A percentile compares a stretch with the other conserved stretches of the same genome.
phyloP scores from a whole-genome alignment of 768 basidiomycete species.

The Paxillus rubicundulus region DNA sequence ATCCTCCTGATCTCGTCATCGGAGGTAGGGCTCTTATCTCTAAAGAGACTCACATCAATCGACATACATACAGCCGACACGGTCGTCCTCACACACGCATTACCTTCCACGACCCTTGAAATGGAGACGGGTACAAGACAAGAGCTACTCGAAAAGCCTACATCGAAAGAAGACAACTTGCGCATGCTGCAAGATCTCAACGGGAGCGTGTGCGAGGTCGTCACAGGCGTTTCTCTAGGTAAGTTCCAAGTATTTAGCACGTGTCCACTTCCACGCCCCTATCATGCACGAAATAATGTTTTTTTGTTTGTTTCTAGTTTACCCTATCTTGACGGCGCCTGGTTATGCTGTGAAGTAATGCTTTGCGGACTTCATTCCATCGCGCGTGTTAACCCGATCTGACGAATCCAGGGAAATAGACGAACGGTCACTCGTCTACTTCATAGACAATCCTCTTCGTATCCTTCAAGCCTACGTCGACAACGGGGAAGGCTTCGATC shows the following conservation, averaged over 20 bases:
- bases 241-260: slow-evolving; percentile 18
- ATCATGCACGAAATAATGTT: background rate
- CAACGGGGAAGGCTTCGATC: slow-evolving; percentile 79
- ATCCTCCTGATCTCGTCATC: slow-evolving; percentile 79
- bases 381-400: background rate
- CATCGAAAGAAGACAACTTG: slow-evolving; percentile 72
- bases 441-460: slow-evolving; percentile 57
- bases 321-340: slow-evolving; percentile 70
- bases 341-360: slow-evolving; percentile 70
- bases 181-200: slow-evolving; percentile 88
- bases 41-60: background rate
- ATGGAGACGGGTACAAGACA: slow-evolving; percentile 48
- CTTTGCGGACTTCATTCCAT: background rate
- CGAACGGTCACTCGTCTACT: slow-evolving; percentile 77
- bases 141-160: slow-evolving; percentile 88
- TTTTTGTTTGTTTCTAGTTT: slow-evolving; percentile 43
- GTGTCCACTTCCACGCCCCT: background rate
- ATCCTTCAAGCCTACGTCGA: slow-evolving; percentile 79
- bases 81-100: slow-evolving; percentile 80
- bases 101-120: slow-evolving; percentile 51
- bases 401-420: slow-evolving; percentile 63
- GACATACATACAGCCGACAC: slow-evolving; percentile 71
- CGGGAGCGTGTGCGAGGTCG: slow-evolving; percentile 84
- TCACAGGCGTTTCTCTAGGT: slow-evolving; percentile 88
- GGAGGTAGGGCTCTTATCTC: slow-evolving; percentile 44